Conservation (phyloP, 1,284 basidiomycete genomes). For the Irpex sp. region DNA sequence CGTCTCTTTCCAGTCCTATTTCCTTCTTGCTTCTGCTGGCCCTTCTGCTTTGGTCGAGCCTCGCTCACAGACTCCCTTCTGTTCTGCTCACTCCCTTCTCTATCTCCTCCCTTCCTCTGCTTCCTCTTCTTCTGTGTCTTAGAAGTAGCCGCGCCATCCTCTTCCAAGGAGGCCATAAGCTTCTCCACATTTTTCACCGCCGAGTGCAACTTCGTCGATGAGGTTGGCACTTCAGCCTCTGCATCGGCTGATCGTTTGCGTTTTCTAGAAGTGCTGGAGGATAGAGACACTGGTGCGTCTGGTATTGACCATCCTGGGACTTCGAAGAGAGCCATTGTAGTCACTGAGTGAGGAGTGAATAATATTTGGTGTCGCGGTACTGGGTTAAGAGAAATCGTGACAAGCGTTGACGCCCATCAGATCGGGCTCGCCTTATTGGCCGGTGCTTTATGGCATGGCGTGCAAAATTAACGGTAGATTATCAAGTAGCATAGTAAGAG, state of each 20-base stretch:
- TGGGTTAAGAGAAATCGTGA: not conserved
- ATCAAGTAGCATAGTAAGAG: too few relatives aligned
- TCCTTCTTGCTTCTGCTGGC: slow-evolving; percentile 12
- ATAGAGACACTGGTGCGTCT: slow-evolving; percentile 34
- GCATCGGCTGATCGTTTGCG: slow-evolving; percentile 52
- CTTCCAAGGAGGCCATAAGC: slow-evolving; percentile 61
- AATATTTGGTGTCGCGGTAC: not conserved
- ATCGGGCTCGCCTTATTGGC: too few relatives aligned
- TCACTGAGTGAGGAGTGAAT: not conserved
- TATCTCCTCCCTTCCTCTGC: slow-evolving; percentile 11
- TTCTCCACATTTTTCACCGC: slow-evolving; percentile 76
- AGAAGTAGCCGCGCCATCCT: slow-evolving; percentile 17
- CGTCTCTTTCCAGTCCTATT: not conserved
- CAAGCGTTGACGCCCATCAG: not conserved
- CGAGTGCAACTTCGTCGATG: slow-evolving; percentile 35
- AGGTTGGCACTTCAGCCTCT: slow-evolving; percentile 15
- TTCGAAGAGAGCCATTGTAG: slow-evolving; percentile 53
- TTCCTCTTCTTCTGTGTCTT: slow-evolving; percentile 15
- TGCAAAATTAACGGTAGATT: too few relatives aligned
- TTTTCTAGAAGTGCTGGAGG: slow-evolving; percentile 44
- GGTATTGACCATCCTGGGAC: slow-evolving; percentile 72
- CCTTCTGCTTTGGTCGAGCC: slow-evolving; percentile 16
- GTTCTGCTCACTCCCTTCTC: slow-evolving; percentile 3
- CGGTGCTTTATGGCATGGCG: too few relatives aligned
- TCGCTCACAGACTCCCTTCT: slow-evolving; percentile 5